Evolutionary conservation across 2,329 filamentous ascomycete species (phyloP).

Genomic region (Ophiobolus disseminans): DNA sequence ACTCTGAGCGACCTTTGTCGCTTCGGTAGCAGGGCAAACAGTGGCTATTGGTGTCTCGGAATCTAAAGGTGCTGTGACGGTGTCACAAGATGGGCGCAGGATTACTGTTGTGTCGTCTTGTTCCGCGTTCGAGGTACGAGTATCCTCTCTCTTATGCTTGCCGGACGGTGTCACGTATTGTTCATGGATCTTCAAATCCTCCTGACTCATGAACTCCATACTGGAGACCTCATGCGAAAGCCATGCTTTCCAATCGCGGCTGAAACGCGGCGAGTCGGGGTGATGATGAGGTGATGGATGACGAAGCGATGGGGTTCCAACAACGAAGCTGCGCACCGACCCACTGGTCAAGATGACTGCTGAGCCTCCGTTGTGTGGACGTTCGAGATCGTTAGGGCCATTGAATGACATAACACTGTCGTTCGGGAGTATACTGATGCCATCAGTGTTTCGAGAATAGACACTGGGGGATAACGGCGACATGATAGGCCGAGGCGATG

Average conservation of each 20-base stretch:
- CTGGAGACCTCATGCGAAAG: constrained; percentile 54
- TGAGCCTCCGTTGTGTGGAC: constrained; percentile 36
- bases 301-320: constrained; percentile 41
- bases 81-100: constrained; percentile 16
- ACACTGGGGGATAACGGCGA: constrained; percentile 55
- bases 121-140: constrained; percentile 29
- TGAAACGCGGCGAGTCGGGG: constrained; percentile 37
- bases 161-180: constrained; percentile 21
- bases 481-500: constrained; percentile 14
- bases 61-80: constrained; percentile 6
- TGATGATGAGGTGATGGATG: no score
- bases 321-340: constrained; percentile 53
- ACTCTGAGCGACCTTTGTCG: no score
- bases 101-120: constrained; percentile 34
- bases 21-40: no score
- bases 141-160: constrained; percentile 26
- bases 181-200: constrained; percentile 37
- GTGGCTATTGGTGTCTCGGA: background rate
- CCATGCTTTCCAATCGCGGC: constrained; percentile 57
- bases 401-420: constrained; percentile 43
- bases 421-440: constrained; percentile 43
- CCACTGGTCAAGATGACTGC: constrained; percentile 54
- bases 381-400: constrained; percentile 8
- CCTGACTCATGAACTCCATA: constrained; percentile 37
- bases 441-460: constrained; percentile 55